Base-by-base conservation (phyloP, 83 land plant species). In the Larix sibirica region DNA sequence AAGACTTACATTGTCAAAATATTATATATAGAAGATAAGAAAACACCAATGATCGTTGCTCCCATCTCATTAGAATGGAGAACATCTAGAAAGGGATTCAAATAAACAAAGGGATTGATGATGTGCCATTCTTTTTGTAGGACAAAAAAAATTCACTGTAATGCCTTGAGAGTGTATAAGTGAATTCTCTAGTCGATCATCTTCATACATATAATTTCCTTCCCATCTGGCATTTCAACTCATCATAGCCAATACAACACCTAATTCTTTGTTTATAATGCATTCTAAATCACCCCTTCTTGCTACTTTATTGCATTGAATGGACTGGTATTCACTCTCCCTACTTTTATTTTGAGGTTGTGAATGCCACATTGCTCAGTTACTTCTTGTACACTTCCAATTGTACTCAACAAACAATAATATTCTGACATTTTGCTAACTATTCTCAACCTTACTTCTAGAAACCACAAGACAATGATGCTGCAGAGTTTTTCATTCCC, bases 221-320 rank as follows among this genome's bases (percentile, higher is more conserved):
- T 90, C 89, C 81, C 84, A 67, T 23, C 74, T 88, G 61, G 84
- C 88, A 74, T 75, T 96, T 88, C 82, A 71, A 18, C 99, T 91
- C 84, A 94, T 90, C 20, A 91, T 96, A 24, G 99, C 96, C 21
- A 98, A 89, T 16, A 98, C 90, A 21, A 96, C 85, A 18, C 96
- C 89, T 1, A 98, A 89, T 82, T 96, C 99, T 17, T 95, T 93
- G 89, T 90, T 93, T 21, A 98, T 86, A 95, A 94, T 93, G 90
- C 99, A 98, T 6, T 97, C 95, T 42, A 96, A 33, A 9, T 92
- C 94, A 0, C 90, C 86, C 62, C 79, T 66, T 70, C 79, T 58
- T 47, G 50, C 50, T 47, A 47, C 50, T 7, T 47, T 47, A 47
- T 47, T 47, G 50, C 50, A 47, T 47, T 71, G 76, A 20, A 40